phyloP scores from a whole-genome alignment of 176 grass and related monocot species.

The Alloteropsis semialata region DNA sequence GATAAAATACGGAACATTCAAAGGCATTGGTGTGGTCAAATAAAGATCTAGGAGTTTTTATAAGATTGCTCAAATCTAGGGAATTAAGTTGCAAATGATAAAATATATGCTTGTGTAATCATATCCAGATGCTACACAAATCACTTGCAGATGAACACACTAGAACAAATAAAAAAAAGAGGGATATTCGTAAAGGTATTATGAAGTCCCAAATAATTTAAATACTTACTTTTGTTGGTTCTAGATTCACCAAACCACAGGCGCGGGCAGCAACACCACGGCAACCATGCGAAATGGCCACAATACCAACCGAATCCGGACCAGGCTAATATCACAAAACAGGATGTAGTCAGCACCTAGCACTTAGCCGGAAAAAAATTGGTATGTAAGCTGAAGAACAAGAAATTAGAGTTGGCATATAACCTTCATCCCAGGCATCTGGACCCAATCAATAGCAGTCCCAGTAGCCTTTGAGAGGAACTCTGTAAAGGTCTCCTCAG shows the following conservation, averaged over 20 bases:
- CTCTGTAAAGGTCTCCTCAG: constrained; percentile 96
- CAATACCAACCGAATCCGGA: constrained; percentile 99
- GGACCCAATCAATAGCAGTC: constrained; percentile 99
- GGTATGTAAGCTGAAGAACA: background rate
- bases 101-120: background rate
- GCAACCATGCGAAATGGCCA: constrained; percentile 89
- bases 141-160: background rate
- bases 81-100: background rate
- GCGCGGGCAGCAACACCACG: constrained; percentile 91
- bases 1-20: background rate
- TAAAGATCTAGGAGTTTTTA: background rate
- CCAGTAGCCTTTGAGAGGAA: constrained; percentile 99
- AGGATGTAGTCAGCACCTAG: background rate
- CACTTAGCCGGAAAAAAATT: background rate
- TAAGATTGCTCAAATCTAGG: background rate
- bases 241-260: constrained; percentile 97
- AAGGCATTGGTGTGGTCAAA: background rate
- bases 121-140: constrained; percentile 5
- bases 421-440: constrained; percentile 99
- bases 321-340: constrained; percentile 66
- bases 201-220: background rate
- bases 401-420: background rate
- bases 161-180: background rate
- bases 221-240: constrained; percentile 79
- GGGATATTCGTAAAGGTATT: background rate